Base-by-base conservation (phyloP, 371 early-diverging fungal species). In the Mortierella sp. region DNA sequence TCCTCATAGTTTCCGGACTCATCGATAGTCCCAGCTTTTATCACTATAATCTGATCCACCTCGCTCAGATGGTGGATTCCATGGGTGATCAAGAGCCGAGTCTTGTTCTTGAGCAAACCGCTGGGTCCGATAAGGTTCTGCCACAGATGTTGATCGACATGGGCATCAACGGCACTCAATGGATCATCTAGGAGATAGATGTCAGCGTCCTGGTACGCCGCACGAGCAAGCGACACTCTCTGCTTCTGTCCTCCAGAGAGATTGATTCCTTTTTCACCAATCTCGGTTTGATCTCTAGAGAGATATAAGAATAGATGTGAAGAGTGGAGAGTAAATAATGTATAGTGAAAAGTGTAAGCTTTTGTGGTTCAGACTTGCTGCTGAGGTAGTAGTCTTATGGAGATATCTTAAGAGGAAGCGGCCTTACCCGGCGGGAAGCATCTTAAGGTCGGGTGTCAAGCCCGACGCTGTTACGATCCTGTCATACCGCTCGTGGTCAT, bases 221-320 rank as follows among this genome's bases (percentile, higher is more conserved):
- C 81, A 19, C 83, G 57, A 2, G 94, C 94, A 46, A 89, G 71
- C 4, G 88, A 87, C 1, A 91, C 82, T 53, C 93, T 86, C 12
- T 87, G 87, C 79, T 89, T 90, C 70, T 94, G 94, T 8, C 95
- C 95, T 56, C 95, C 97, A 0, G 91, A 91, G 41, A 96, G 71
- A 59, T 92, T 95, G 79, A 96, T 93, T 30, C 97, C 97, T 54
- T 90, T 87, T 76, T 97, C 97, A 46, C 97, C 98, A 79, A 98
- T 96, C 80, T 96, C 96, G 4, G 95, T 94, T 69, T 83, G 78
- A 80, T 98, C 97, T 15, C 95, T 94, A 31, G n/a, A n/a, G n/a
- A n/a, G n/a, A n/a, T n/a, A n/a, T n/a, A n/a, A n/a, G n/a, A n/a
- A n/a, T n/a, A n/a, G n/a, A n/a, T n/a, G n/a, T n/a, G n/a, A n/a